Percentiles rank a stretch among this genome's conserved stretches.
phyloP scores from a whole-genome alignment of 2,329 filamentous ascomycete species.

The Chaetomiaceae sp. region DNA sequence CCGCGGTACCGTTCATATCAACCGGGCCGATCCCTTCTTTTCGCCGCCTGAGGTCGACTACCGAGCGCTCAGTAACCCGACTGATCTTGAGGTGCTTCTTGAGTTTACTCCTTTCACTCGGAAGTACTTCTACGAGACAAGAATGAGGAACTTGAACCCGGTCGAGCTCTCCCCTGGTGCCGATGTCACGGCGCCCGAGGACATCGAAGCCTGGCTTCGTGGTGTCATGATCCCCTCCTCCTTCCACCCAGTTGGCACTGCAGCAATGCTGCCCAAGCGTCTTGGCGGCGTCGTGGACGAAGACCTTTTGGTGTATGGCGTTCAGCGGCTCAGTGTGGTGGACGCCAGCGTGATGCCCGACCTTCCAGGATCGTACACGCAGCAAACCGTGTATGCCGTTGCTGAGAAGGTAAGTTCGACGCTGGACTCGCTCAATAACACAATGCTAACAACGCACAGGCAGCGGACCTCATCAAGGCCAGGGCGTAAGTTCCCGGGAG shows the following conservation, averaged over 20 bases:
- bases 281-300: conserved; percentile 44
- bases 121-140: conserved; percentile 23
- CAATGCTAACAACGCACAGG: conserved; percentile 7
- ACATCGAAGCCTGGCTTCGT: conserved; percentile 25
- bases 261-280: conserved; percentile 42
- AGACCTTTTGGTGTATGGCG: conserved; percentile 41
- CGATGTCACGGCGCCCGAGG: conserved; percentile 28
- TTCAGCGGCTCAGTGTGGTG: conserved; percentile 40
- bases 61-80: conserved; percentile 40
- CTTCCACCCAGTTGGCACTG: conserved; percentile 42
- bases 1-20: conserved; percentile 37
- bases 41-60: conserved; percentile 37
- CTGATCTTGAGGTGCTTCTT: conserved; percentile 47
- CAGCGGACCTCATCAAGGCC: conserved; percentile 22
- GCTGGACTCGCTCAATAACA: not conserved
- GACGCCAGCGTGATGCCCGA: conserved; percentile 45
- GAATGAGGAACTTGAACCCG: conserved; percentile 30
- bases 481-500: not conserved
- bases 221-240: conserved; percentile 23
- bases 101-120: conserved; percentile 37
- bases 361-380: conserved; percentile 26
- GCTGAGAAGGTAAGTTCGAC: conserved; percentile 27
- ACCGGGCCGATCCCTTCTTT: conserved; percentile 35
- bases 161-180: conserved; percentile 36
- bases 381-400: conserved; percentile 28